Evolutionary conservation across 2,329 filamentous ascomycete species (phyloP).

Genomic region (Pyrenophora graminea): DNA sequence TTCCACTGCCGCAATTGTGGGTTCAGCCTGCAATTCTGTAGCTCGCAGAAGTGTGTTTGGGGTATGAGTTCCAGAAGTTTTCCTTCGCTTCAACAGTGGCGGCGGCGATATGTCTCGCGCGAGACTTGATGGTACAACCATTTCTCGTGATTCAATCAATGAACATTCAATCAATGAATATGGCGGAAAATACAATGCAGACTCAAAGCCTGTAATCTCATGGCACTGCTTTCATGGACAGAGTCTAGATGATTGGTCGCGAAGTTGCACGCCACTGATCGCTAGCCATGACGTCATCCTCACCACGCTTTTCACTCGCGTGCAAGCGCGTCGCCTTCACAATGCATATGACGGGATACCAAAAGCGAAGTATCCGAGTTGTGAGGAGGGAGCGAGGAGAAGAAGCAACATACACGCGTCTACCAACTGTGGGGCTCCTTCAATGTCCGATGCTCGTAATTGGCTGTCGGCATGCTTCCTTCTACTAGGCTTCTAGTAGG

Average conservation of each 20-base stretch:
- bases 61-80: conserved; percentile 2
- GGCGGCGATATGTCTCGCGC: conserved; percentile 32
- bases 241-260: background rate
- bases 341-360: conserved; percentile 12
- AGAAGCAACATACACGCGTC: conserved; percentile 15
- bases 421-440: conserved; percentile 17
- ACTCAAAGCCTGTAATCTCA: too few relatives aligned
- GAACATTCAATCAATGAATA: too few relatives aligned
- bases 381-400: conserved; percentile 16
- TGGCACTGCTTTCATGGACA: too few relatives aligned
- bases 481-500: background rate
- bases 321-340: too few relatives aligned
- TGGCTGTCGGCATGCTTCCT: conserved; percentile 17
- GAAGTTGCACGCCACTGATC: background rate
- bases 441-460: conserved; percentile 7
- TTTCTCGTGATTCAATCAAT: background rate
- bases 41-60: background rate
- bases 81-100: conserved; percentile 20
- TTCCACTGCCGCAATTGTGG: conserved; percentile 55
- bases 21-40: background rate
- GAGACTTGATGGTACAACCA: conserved; percentile 25
- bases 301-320: too few relatives aligned
- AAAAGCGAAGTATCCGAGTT: conserved; percentile 8
- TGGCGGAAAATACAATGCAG: too few relatives aligned
- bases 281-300: background rate